phyloP scores from a whole-genome alignment of 2,329 filamentous ascomycete species.

The Neofusicoccum umdonicola region DNA sequence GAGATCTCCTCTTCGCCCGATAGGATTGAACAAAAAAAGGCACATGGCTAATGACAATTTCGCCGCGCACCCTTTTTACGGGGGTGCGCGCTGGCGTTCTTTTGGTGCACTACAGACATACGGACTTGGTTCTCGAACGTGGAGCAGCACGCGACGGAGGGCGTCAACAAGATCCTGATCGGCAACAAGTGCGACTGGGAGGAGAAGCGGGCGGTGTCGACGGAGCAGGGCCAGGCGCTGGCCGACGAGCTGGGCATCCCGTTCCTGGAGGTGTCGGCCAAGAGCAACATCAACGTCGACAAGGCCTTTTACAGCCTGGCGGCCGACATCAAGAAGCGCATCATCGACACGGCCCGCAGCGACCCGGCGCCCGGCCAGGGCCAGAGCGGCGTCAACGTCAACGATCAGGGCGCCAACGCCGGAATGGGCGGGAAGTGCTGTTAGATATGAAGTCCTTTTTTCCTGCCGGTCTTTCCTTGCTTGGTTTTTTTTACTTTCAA shows the following conservation, averaged over 20 bases:
- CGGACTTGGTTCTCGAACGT: conserved; percentile 99
- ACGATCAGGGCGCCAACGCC: conserved; percentile 27
- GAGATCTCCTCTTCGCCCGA: neutral
- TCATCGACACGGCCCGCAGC: conserved; percentile 85
- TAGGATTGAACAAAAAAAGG: neutral
- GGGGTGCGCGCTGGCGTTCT: neutral
- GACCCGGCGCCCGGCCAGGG: conserved; percentile 56
- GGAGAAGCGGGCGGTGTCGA: conserved; percentile 93
- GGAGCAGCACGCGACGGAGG: conserved; percentile 95
- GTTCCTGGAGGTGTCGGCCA: conserved; percentile 97
- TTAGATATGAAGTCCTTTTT: conserved; percentile 21
- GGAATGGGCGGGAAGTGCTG: conserved; percentile 41
- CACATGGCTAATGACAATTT: neutral
- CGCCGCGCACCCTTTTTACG: neutral
- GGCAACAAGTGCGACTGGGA: conserved; percentile 99
- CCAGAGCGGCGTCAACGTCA: conserved; percentile 32
- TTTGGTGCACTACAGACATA: conserved; percentile 65
- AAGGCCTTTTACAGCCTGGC: conserved; percentile 96
- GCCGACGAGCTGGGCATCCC: conserved; percentile 96
- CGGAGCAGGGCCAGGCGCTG: conserved; percentile 86
- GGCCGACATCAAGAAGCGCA: conserved; percentile 95
- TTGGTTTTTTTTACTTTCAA: too few species aligned
- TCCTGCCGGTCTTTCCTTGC: neutral
- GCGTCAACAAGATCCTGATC: conserved; percentile 99
- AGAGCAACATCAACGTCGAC: conserved; percentile 99